Evolutionary conservation across 2,329 filamentous ascomycete species (phyloP), one percentile per base, ranked within the genome.

Genomic region (Plectosphaerella cucumerina): DNA sequence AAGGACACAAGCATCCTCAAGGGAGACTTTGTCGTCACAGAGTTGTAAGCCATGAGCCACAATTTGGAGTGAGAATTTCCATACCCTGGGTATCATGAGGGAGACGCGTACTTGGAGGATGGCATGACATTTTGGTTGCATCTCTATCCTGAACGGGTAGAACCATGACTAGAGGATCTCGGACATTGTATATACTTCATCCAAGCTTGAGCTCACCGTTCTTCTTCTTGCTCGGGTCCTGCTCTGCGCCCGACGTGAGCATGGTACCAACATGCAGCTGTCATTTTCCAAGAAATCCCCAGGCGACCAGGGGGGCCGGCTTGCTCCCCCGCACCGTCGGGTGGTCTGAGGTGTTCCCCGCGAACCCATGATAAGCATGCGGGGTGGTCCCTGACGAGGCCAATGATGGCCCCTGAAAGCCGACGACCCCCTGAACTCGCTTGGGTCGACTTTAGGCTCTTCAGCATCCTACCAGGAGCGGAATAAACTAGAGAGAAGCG

Each of bases 1-100:
- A 64, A 65, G 37, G 70, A 71, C 5, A 65, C 62, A 17, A 64
- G 68, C 3, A 52, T 67, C 11, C 62, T 79, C 22, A 70, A 67
- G 53, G 76, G 76, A 15, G 55, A 57, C 21, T 50, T 57, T 5
- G 26, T 31, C 23, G 39, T 57, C 37, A 54, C 31, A 3, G 49
- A 56, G 50, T 20, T 56, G 8, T 55, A 22, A 53, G 8, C 15
- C 18, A 15, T 6, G 20, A 20, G 39, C 3, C n/a, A 20, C 6
- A 6, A 15, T 15, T 15, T 39, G 17, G 12, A 21, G 10, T 4
- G 20, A 17, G 12, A 18, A 6, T n/a, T 17, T 37, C 6, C 35
- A 37, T 37, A 37, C 14, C n/a, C 17, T 37, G 15, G 35, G 35
- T 31, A 31, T 11, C 35, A 5, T 37, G 35, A n/a, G 35, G n/a